Evolutionary conservation across 2,329 filamentous ascomycete species (phyloP).

Genomic region (Scleromitrula shiraiana): DNA sequence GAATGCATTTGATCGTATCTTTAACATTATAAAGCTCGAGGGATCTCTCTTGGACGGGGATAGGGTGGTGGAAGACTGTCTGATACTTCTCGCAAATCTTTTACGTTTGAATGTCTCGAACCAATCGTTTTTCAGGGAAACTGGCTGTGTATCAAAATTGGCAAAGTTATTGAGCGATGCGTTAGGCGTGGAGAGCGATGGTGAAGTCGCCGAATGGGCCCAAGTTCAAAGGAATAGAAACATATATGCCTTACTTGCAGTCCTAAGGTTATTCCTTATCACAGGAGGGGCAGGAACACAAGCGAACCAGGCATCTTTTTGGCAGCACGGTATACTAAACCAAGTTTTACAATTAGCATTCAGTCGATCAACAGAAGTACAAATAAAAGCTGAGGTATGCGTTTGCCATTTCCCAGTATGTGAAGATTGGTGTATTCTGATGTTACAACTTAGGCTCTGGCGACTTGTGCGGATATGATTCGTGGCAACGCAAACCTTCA

Average conservation of each 20-base stretch:
- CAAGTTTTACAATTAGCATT: constrained; percentile 80
- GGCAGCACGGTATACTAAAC: constrained; percentile 71
- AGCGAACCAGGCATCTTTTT: constrained; percentile 80
- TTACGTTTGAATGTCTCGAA: constrained; percentile 83
- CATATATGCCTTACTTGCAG: constrained; percentile 78
- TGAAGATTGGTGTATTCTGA: constrained; percentile 10
- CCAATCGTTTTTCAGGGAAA: constrained; percentile 88
- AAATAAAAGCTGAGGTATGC: constrained; percentile 71
- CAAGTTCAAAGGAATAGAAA: constrained; percentile 79
- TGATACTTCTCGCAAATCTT: constrained; percentile 85
- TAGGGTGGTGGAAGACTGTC: constrained; percentile 82
- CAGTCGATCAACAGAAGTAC: constrained; percentile 59
- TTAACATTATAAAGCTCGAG: constrained; percentile 72
- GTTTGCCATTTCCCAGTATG: background rate
- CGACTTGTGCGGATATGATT: constrained; percentile 82
- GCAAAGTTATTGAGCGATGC: constrained; percentile 58
- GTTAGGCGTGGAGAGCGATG: constrained; percentile 45
- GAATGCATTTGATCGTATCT: constrained; percentile 82
- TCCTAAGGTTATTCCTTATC: constrained; percentile 78
- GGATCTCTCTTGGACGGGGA: constrained; percentile 77
- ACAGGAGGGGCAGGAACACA: constrained; percentile 71
- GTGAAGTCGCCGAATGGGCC: constrained; percentile 63
- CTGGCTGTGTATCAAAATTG: constrained; percentile 69
- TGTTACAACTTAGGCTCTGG: constrained; percentile 52
- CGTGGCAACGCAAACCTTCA: constrained; percentile 72